phyloP scores from a whole-genome alignment of 139 green algal genomes.

The Deuterostichococcus epilithicus region DNA sequence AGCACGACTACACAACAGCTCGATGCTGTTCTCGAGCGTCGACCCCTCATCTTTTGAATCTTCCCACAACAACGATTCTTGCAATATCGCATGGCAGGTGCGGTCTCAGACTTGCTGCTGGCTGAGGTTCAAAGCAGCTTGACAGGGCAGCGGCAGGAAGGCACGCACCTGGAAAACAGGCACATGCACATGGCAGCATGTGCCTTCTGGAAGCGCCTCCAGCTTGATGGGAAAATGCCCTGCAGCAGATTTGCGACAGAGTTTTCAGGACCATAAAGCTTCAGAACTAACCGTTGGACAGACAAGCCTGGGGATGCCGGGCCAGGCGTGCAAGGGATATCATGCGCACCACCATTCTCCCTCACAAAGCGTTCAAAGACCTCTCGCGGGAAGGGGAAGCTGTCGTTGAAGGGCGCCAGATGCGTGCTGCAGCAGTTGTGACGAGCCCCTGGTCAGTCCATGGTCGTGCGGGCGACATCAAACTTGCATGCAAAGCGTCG shows the following conservation, averaged over 20 bases:
- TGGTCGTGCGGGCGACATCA: too few species aligned
- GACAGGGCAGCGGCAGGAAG: too few species aligned
- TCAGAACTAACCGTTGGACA: not conserved
- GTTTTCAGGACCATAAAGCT: not conserved
- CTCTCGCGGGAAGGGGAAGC: constrained; percentile 73
- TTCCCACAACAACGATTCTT: too few species aligned
- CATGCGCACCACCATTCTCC: constrained; percentile 70
- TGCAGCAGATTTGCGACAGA: constrained; percentile 31
- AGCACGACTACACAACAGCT: too few species aligned
- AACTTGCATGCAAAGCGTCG: too few species aligned
- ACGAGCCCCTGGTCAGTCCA: too few species aligned
- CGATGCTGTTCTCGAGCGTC: too few species aligned
- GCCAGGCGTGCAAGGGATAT: too few species aligned
- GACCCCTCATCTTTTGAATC: too few species aligned
- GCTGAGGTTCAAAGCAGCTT: not conserved
- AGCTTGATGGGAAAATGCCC: constrained; percentile 85
- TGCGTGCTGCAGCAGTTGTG: constrained; percentile 51
- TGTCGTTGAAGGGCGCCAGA: constrained; percentile 48
- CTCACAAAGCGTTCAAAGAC: constrained; percentile 80
- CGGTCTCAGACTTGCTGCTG: not conserved
- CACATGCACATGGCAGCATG: constrained; percentile 60
- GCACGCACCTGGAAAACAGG: constrained; percentile 75
- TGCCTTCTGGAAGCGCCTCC: constrained; percentile 83
- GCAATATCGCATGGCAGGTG: too few species aligned
- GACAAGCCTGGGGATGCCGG: too few species aligned